A percentile compares a stretch with the other conserved stretches of the same genome.
phyloP scores from a whole-genome alignment of 1,139 yeast species.

The Yamadazyma dendronema region DNA sequence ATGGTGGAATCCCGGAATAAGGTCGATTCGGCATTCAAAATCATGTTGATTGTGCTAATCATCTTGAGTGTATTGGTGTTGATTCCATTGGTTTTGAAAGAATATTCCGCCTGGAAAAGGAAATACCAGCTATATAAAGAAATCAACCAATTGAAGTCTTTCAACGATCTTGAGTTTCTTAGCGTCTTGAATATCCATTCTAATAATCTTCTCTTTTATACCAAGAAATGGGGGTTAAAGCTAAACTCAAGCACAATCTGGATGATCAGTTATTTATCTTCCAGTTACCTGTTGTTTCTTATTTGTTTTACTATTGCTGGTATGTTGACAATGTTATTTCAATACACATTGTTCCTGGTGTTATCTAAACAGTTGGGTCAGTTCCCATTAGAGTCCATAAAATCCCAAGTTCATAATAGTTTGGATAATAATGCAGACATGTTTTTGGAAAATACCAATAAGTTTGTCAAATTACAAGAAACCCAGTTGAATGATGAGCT shows the following conservation, averaged over 20 bases:
- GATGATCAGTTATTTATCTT: constrained; percentile 50
- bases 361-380: constrained; percentile 12
- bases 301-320: constrained; percentile 51
- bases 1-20: constrained; percentile 6
- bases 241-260: constrained; percentile 27
- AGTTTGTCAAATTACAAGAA: constrained; percentile 30
- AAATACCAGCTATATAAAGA: constrained; percentile 28
- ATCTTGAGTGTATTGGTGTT: constrained; percentile 30
- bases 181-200: constrained; percentile 18
- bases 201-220: constrained; percentile 18
- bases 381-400: constrained; percentile 8
- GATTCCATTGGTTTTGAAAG: constrained; percentile 42
- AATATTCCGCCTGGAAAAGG: constrained; percentile 51
- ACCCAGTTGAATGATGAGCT: constrained; percentile 55
- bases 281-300: constrained; percentile 44
- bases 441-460: constrained; percentile 19
- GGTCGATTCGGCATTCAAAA: constrained; percentile 7
- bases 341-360: constrained; percentile 36
- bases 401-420: constrained; percentile 3
- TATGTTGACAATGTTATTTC: constrained; percentile 45
- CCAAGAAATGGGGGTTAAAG: constrained; percentile 9
- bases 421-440: constrained; percentile 5
- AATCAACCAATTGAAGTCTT: constrained; percentile 1
- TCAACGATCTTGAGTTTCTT: constrained; percentile 12
- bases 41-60: constrained; percentile 9